These are phyloP conservation scores for Aphanomyces cochlioides DNA, from an alignment of 352 stramenopile species.

Conservation along the genomic window DNA sequence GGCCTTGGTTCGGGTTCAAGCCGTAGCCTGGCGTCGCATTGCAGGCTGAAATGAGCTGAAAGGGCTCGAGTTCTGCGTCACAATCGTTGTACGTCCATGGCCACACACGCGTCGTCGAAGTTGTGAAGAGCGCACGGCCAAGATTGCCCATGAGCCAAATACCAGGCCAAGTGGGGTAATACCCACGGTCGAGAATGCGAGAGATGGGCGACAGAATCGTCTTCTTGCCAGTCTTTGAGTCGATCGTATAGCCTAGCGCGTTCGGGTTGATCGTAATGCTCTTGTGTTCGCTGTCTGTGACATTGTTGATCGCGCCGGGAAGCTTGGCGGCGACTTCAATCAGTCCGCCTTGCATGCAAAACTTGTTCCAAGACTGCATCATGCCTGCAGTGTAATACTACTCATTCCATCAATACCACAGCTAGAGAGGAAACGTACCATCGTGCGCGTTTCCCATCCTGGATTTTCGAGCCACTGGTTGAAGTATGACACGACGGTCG, in stretches of 20 bases:
- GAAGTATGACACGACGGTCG: constrained; percentile 18
- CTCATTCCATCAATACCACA: constrained; percentile 8
- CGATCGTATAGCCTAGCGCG: constrained; percentile 35
- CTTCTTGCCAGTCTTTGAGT: constrained; percentile 18
- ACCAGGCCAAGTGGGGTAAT: constrained; percentile 80
- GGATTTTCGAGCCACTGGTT: constrained; percentile 62
- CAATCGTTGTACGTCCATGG: constrained; percentile 88
- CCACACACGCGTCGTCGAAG: constrained; percentile 86
- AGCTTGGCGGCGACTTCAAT: constrained; percentile 90
- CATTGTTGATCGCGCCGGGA: constrained; percentile 69
- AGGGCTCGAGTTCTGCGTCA: constrained; percentile 50
- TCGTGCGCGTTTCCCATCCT: constrained; percentile 44
- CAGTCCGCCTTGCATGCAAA: constrained; percentile 92
- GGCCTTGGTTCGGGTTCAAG: constrained; percentile 82
- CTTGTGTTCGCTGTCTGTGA: constrained; percentile 26
- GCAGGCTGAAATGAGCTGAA: constrained; percentile 86
- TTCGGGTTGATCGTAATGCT: constrained; percentile 51
- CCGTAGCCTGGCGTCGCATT: constrained; percentile 88
- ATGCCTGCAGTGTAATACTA: constrained; percentile 81
- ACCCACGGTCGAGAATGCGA: constrained; percentile 30
- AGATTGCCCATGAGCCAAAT: constrained; percentile 89
- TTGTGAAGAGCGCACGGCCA: constrained; percentile 76
- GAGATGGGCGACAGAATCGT: constrained; percentile 5
- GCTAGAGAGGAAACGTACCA: constrained; percentile 28
- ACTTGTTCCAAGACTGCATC: constrained; percentile 94